Conservation (phyloP, 352 stramenopile genomes). For the Hyaloperonospora arabidopsidis region DNA sequence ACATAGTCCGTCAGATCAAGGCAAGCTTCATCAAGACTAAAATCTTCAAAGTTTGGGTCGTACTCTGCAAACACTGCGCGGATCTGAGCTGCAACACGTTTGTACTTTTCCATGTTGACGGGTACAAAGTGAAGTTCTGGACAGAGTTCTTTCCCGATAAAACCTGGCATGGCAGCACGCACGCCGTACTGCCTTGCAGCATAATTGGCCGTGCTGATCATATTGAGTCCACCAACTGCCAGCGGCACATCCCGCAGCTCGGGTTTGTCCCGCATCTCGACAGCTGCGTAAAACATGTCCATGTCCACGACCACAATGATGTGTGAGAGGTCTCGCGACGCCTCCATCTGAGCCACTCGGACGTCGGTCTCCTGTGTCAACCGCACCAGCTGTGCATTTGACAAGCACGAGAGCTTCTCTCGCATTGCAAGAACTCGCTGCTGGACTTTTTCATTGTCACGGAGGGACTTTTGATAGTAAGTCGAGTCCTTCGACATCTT, state of each 20-base stretch:
- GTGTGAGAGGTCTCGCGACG: slow-evolving; percentile 41
- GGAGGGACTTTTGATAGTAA: slow-evolving; percentile 89
- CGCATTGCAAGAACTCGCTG: slow-evolving; percentile 70
- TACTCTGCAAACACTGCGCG: slow-evolving; percentile 87
- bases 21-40: slow-evolving; percentile 93
- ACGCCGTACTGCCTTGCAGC: slow-evolving; percentile 90
- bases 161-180: slow-evolving; percentile 92
- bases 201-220: slow-evolving; percentile 97
- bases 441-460: slow-evolving; percentile 86
- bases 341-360: slow-evolving; percentile 46
- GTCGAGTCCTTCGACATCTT: slow-evolving; percentile 90
- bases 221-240: slow-evolving; percentile 86
- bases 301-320: slow-evolving; percentile 92
- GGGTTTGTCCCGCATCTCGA: slow-evolving; percentile 91
- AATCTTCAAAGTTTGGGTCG: slow-evolving; percentile 86
- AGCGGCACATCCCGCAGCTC: slow-evolving; percentile 83
- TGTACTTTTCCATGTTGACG: slow-evolving; percentile 90
- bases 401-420: slow-evolving; percentile 49
- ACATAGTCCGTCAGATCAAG: slow-evolving; percentile 91
- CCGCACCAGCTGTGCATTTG: slow-evolving; percentile 22
- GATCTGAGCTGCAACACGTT: slow-evolving; percentile 60
- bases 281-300: slow-evolving; percentile 96
- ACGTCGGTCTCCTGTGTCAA: slow-evolving; percentile 40
- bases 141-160: slow-evolving; percentile 93
- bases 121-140: slow-evolving; percentile 89